Conservation (phyloP, 2,329 filamentous ascomycete genomes). For the Neophaeococcomyces aloes region DNA sequence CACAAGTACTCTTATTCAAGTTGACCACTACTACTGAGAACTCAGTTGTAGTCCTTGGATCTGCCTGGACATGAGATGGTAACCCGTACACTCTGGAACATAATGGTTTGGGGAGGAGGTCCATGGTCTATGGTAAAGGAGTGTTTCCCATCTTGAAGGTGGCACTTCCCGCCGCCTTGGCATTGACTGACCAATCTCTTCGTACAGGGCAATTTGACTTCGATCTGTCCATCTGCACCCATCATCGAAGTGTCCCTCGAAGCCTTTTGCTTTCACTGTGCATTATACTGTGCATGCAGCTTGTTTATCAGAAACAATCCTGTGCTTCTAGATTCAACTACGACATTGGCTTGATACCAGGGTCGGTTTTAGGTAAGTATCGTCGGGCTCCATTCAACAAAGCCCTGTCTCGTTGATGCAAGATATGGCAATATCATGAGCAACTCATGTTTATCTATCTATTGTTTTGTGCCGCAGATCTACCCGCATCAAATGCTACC, state of each 20-base stretch:
- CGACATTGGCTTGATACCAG: not conserved
- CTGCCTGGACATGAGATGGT: no score
- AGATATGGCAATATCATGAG: not conserved
- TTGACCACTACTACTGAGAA: no score
- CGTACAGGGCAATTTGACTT: conserved; percentile 2
- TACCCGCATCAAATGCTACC: not conserved
- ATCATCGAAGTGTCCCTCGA: conserved; percentile 2
- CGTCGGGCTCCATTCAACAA: not conserved
- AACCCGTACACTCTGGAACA: no score
- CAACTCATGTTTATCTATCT: not conserved
- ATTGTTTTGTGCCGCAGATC: not conserved
- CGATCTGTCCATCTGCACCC: conserved; percentile 2
- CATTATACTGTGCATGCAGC: no score
- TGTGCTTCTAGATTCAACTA: not conserved
- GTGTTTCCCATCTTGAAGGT: not conserved
- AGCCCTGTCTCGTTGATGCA: not conserved
- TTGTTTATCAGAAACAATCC: no score
- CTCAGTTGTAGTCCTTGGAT: no score
- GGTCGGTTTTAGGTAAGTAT: not conserved
- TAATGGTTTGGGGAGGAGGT: no score
- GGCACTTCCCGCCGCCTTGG: conserved; percentile 1
- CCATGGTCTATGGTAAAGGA: no score
- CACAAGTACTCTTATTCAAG: no score
- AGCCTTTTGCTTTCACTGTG: not conserved
- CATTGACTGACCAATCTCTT: conserved; percentile 5